These are phyloP conservation scores for Gautieria morchelliformis DNA, from an alignment of 768 basidiomycete species.

Conservation along the genomic window DNA sequence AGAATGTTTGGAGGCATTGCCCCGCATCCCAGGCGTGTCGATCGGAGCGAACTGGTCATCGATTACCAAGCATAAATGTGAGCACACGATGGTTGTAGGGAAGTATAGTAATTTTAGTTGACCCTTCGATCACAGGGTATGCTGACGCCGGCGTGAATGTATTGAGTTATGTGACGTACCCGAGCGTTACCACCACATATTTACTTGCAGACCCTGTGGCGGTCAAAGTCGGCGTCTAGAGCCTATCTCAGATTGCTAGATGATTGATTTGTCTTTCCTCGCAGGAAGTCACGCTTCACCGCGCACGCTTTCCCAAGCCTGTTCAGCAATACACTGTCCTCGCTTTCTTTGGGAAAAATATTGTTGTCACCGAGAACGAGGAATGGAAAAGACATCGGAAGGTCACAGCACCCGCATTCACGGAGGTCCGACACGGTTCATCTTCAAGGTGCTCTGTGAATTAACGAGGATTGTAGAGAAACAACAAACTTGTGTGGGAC, in stretches of 20 bases:
- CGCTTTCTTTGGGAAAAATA: slow-evolving; percentile 47
- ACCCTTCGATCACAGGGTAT: not conserved
- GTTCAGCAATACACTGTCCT: slow-evolving; percentile 35
- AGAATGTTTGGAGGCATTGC: not conserved
- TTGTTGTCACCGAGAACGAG: slow-evolving; percentile 54
- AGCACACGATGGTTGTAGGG: no score
- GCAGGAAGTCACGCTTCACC: slow-evolving; percentile 42
- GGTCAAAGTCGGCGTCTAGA: slow-evolving; percentile 3
- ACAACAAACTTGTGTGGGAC: slow-evolving; percentile 39
- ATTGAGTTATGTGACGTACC: not conserved
- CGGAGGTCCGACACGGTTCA: slow-evolving; percentile 31
- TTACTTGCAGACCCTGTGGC: slow-evolving; percentile 6
- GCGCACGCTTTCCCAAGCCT: slow-evolving; percentile 50
- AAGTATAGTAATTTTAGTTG: no score
- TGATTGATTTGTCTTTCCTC: not conserved
- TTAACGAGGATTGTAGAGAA: slow-evolving; percentile 12
- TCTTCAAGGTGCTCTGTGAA: not conserved
- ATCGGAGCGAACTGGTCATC: not conserved
- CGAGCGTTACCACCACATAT: not conserved
- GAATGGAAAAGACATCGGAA: slow-evolving; percentile 60
- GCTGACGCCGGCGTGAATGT: not conserved
- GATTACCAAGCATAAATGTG: not conserved
- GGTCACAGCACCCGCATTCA: slow-evolving; percentile 56
- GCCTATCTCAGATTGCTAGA: not conserved
- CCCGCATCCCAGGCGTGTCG: not conserved